These are phyloP conservation scores for Penicillium arizonense DNA, from an alignment of 495 filamentous ascomycete genomes.

Conservation along the genomic window DNA sequence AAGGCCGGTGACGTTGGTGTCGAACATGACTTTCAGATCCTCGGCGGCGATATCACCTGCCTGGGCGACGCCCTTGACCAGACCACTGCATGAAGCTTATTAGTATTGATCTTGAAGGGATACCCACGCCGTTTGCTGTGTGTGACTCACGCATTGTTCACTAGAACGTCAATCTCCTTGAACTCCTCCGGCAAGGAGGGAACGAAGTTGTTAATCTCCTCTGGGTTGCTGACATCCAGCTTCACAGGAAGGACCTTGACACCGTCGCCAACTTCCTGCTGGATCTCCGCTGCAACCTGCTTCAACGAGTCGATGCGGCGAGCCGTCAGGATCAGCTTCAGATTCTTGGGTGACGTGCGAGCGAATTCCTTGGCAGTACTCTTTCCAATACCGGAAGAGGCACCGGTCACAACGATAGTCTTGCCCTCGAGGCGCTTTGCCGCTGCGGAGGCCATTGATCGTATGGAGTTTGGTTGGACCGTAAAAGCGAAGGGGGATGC, in stretches of 20 bases:
- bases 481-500: constrained; percentile 18
- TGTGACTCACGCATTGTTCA: constrained; percentile 89
- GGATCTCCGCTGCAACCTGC: constrained; percentile 74
- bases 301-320: constrained; percentile 76
- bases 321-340: constrained; percentile 86
- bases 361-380: constrained; percentile 91
- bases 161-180: constrained; percentile 81
- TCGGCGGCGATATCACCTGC: constrained; percentile 79
- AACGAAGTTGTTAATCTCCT: constrained; percentile 75
- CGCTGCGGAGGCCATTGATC: constrained; percentile 74
- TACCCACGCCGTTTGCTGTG: neutral
- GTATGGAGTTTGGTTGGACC: constrained; percentile 22
- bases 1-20: constrained; percentile 89
- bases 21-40: constrained; percentile 86
- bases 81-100: constrained; percentile 52
- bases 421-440: constrained; percentile 89
- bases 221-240: constrained; percentile 82
- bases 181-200: constrained; percentile 74
- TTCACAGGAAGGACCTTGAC: constrained; percentile 79
- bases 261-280: constrained; percentile 72
- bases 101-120: neutral
- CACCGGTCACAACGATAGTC: constrained; percentile 89
- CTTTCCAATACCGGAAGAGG: constrained; percentile 88
- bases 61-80: constrained; percentile 84
- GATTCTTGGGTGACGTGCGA: constrained; percentile 72